Evolutionary conservation across 2,329 filamentous ascomycete genomes (phyloP).

Genomic region (Onygena corvina): DNA sequence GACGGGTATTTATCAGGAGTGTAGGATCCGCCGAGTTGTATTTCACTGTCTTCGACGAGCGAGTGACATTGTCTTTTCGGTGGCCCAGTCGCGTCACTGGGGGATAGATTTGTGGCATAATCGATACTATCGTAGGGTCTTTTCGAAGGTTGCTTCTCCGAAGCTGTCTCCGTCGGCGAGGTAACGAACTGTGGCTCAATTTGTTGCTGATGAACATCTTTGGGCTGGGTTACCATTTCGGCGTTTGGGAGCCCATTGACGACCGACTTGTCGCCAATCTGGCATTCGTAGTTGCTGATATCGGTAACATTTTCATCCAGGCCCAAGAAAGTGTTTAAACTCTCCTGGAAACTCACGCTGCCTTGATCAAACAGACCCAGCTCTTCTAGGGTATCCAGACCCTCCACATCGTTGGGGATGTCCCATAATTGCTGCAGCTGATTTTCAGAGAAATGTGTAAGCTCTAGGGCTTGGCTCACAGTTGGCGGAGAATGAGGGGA

Average conservation of each 20-base stretch:
- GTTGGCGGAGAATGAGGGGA: conserved; percentile 19
- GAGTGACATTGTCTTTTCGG: not conserved
- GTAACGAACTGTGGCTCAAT: too few species aligned
- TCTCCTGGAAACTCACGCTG: not conserved
- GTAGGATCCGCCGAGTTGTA: not conserved
- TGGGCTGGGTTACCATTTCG: too few species aligned
- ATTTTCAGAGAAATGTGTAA: conserved; percentile 33
- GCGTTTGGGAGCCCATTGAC: not conserved
- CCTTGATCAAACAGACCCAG: not conserved
- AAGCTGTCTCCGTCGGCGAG: not conserved
- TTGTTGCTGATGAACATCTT: not conserved
- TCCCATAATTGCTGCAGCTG: conserved; percentile 19
- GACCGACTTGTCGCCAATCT: not conserved
- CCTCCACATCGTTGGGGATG: not conserved
- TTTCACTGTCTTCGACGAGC: too few species aligned
- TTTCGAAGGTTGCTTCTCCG: not conserved
- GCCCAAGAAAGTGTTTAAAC: not conserved
- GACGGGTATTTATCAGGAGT: not conserved
- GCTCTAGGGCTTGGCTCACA: conserved; percentile 28
- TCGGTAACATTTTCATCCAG: too few species aligned
- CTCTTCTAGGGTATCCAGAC: not conserved
- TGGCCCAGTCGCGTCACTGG: not conserved
- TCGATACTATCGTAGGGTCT: not conserved
- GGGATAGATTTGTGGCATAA: not conserved
- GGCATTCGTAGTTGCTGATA: not conserved